Percentiles rank a stretch among this genome's conserved stretches.
These are phyloP conservation scores for Helichrysum umbraculigerum DNA, from an alignment of 129 eudicot genomes.

Conservation along the genomic window DNA sequence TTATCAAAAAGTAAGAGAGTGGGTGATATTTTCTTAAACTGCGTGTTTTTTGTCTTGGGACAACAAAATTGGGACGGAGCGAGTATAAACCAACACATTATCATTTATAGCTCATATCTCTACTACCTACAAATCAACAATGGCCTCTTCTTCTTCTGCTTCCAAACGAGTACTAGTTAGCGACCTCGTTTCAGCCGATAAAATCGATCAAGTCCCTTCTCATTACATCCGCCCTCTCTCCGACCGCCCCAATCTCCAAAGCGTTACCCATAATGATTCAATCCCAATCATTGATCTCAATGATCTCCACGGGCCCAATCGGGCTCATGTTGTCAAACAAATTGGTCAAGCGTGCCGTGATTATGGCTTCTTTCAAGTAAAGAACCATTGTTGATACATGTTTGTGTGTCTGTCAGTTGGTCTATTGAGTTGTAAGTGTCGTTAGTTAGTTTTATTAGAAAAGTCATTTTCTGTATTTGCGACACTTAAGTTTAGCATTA, in stretches of 20 bases:
- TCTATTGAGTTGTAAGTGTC: too few relatives aligned
- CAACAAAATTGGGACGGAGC: too few relatives aligned
- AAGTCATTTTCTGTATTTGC: too few relatives aligned
- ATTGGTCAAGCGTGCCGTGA: constrained; percentile 41
- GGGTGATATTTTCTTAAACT: too few relatives aligned
- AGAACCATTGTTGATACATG: constrained; percentile 47
- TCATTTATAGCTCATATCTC: neutral
- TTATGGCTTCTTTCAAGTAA: constrained; percentile 47
- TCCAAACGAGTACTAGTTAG: constrained; percentile 24
- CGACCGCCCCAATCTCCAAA: constrained; percentile 44
- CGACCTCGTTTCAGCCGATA: constrained; percentile 25
- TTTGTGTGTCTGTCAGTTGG: too few relatives aligned
- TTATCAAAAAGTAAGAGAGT: too few relatives aligned
- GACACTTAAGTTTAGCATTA: too few relatives aligned
- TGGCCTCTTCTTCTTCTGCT: constrained; percentile 10
- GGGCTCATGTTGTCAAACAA: constrained; percentile 24
- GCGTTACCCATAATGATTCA: constrained; percentile 23
- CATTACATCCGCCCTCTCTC: constrained; percentile 45
- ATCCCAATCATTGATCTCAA: constrained; percentile 38
- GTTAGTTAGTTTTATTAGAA: too few relatives aligned
- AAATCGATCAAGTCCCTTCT: constrained; percentile 34
- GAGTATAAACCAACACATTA: neutral
- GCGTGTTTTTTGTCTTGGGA: too few relatives aligned
- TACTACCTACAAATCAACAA: neutral
- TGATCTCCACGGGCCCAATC: constrained; percentile 26